These are phyloP conservation scores for Aspergillus tubingensis DNA, from an alignment of 2,329 filamentous ascomycete species.

Conservation along the genomic window DNA sequence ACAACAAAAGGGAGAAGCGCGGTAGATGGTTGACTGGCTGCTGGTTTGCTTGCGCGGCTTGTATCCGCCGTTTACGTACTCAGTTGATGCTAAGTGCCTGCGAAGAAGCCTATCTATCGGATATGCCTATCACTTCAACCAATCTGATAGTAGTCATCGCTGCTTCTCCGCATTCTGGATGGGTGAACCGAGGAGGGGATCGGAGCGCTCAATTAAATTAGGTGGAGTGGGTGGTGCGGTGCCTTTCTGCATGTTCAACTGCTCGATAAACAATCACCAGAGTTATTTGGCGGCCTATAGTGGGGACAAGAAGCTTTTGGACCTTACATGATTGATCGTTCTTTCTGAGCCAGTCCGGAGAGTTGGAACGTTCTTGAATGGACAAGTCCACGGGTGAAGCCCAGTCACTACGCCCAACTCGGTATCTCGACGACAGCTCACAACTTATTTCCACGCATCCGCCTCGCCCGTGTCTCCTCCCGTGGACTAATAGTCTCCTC, in stretches of 20 bases:
- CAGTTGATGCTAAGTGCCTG: neutral
- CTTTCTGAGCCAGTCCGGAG: neutral
- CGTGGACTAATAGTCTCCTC: neutral
- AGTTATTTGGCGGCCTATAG: conserved; percentile 6
- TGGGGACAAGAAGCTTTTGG: conserved; percentile 3
- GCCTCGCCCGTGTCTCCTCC: neutral
- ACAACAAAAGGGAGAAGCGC: neutral
- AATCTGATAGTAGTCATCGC: neutral
- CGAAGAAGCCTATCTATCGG: neutral
- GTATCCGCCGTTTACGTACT: neutral
- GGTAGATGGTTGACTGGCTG: neutral
- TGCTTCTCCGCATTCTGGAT: conserved; percentile 2
- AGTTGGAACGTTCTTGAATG: no score
- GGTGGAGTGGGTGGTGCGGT: neutral
- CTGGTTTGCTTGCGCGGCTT: conserved; percentile 4
- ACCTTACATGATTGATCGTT: neutral
- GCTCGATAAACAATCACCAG: neutral
- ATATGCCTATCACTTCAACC: neutral
- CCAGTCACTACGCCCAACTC: neutral
- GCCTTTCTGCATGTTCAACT: neutral
- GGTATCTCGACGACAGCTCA: neutral
- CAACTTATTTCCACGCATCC: conserved; percentile 6
- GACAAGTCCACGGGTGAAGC: no score
- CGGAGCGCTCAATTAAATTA: neutral
- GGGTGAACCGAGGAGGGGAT: neutral